Evolutionary conservation across 2,329 filamentous ascomycete genomes (phyloP).

Genomic region (Cadophora sp.): DNA sequence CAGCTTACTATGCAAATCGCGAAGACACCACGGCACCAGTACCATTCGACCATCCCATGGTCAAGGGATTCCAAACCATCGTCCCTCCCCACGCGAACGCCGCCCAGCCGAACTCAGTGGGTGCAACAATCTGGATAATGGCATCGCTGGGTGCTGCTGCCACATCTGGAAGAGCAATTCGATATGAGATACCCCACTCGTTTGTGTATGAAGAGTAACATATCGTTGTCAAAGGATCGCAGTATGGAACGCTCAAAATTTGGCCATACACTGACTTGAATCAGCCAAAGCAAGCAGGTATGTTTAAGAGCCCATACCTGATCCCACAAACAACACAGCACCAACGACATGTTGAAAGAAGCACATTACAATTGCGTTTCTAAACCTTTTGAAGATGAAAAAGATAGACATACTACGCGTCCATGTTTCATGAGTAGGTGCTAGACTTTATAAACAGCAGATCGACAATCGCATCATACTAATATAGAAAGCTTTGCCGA

Average conservation of each 20-base stretch:
- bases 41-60: slow-evolving; percentile 29
- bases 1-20: slow-evolving; percentile 28
- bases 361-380: neutral
- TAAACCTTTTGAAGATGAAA: neutral
- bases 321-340: neutral
- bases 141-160: slow-evolving; percentile 25
- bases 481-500: slow-evolving; percentile 18
- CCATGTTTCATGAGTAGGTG: neutral
- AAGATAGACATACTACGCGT: neutral
- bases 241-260: slow-evolving; percentile 9
- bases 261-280: neutral
- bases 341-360: neutral
- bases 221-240: slow-evolving; percentile 29
- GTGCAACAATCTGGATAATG: slow-evolving; percentile 29
- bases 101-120: slow-evolving; percentile 25
- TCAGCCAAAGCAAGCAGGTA: neutral
- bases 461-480: slow-evolving; percentile 1
- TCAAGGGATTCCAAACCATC: slow-evolving; percentile 31
- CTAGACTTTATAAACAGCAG: neutral
- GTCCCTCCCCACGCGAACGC: slow-evolving; percentile 34
- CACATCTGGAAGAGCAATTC: slow-evolving; percentile 30
- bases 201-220: slow-evolving; percentile 29
- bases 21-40: slow-evolving; percentile 24
- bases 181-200: slow-evolving; percentile 20
- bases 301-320: neutral